Conservation (phyloP, 345 rosid species). For the Salix suchowensis region DNA sequence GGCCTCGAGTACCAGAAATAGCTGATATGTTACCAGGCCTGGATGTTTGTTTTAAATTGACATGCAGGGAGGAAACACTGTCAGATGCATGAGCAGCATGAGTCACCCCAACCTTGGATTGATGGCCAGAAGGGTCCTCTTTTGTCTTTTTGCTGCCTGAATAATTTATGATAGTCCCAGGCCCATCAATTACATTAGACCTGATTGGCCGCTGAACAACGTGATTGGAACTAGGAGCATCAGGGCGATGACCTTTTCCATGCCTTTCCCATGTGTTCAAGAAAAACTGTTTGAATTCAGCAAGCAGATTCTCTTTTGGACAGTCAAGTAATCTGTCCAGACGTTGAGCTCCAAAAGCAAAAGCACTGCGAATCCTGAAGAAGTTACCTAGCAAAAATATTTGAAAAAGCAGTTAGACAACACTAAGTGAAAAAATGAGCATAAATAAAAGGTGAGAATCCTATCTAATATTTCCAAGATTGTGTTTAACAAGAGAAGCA, state of each 20-base stretch:
- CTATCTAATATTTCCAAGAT: neutral
- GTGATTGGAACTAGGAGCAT: slow-evolving; percentile 57
- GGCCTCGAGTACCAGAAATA: slow-evolving; percentile 42
- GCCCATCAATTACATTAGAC: slow-evolving; percentile 31
- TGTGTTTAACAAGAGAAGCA: neutral
- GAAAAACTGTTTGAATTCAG: slow-evolving; percentile 27
- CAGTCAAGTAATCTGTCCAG: slow-evolving; percentile 23
- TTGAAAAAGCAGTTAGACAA: neutral
- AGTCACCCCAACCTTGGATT: neutral
- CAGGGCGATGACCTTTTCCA: slow-evolving; percentile 20
- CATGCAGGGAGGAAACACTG: slow-evolving; percentile 7
- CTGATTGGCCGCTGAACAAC: slow-evolving; percentile 38
- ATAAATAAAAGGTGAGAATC: neutral
- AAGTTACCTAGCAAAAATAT: slow-evolving; percentile 9
- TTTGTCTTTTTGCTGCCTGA: slow-evolving; percentile 36
- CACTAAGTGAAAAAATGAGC: neutral
- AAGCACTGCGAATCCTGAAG: slow-evolving; percentile 9
- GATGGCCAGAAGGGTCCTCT: neutral
- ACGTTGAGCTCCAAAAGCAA: slow-evolving; percentile 2
- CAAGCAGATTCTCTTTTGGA: slow-evolving; percentile 14
- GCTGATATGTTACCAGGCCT: slow-evolving; percentile 27
- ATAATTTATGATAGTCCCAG: slow-evolving; percentile 37
- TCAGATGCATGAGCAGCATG: neutral
- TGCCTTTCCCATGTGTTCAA: slow-evolving; percentile 22
- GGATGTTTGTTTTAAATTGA: slow-evolving; percentile 15